Base-by-base conservation (phyloP, 306 rosid genomes). In the Rosa chinensis region DNA sequence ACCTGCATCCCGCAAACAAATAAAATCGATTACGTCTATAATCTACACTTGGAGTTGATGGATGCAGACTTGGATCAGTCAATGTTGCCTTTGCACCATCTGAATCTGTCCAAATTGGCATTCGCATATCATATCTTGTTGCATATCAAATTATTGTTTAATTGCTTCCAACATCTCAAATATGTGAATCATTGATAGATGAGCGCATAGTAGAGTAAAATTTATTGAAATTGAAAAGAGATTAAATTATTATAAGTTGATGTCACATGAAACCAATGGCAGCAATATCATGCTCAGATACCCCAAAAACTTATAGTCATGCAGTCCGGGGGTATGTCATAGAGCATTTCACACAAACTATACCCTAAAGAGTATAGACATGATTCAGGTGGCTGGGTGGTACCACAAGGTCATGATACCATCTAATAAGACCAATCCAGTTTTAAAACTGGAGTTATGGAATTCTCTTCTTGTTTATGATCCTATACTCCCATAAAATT, bases 31-130 rank as follows among this genome's bases (percentile, higher is more conserved):
- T 28, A 32, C 6, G 7, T 20, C 59, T 63, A 44, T 32, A 47
- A 28, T 45, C 49, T 18, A 48, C 16, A 35, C 39, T 93, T 77
- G 95, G 93, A 85, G 83, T 43, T 49, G 97, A 81, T 32, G 82
- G 48, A 50, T 87, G 20, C 53, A 91, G 64, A 70, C 78, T 74
- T 66, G 79, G 71, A 58, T 62, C 77, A 82, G 91, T 95, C 71
- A 92, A 68, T 67, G 66, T 48, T 37, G 76, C 92, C 73, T 82
- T 84, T 23, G 94, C 89, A 70, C 84, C 90, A 75, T 69, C 52
- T 6, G 45, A 6, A 52, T 10, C 32, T 12, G 96, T 92, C 99
- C 99, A 95, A 55, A 86, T 82, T 13, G 99, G 98, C 5, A 92
- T 8, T 61, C 99, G 90, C 48, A 95, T 32, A 32, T 32, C 37